These are phyloP conservation scores for Fusarium hainanense DNA, from an alignment of 2,329 filamentous ascomycete genomes.

Conservation along the genomic window DNA sequence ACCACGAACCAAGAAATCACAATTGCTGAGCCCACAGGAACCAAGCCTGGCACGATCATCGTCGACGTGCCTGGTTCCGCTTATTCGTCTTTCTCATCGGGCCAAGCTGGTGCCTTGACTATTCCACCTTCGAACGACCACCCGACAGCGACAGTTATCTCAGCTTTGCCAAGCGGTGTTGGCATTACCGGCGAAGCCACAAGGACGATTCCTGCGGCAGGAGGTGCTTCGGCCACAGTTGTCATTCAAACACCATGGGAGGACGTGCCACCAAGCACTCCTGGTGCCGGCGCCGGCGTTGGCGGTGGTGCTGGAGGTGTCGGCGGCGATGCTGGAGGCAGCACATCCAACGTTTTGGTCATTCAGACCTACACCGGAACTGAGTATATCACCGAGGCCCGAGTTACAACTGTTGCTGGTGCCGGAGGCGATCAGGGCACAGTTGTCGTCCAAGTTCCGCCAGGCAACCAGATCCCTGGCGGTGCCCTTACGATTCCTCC, in stretches of 20 bases:
- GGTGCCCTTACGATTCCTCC: slow-evolving; percentile 33
- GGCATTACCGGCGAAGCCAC: slow-evolving; percentile 16
- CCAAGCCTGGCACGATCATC: slow-evolving; percentile 28
- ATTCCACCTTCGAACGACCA: slow-evolving; percentile 31
- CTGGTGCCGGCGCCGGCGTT: not conserved
- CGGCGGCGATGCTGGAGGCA: not conserved
- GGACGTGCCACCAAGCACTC: slow-evolving; percentile 28
- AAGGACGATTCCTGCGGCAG: slow-evolving; percentile 26
- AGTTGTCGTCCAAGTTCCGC: slow-evolving; percentile 33
- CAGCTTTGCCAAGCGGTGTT: slow-evolving; percentile 28
- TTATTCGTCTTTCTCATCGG: slow-evolving; percentile 28
- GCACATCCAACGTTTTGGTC: slow-evolving; percentile 24
- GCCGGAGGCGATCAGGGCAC: slow-evolving; percentile 20
- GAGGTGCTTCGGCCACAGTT: slow-evolving; percentile 31
- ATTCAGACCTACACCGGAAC: slow-evolving; percentile 37
- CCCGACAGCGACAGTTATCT: slow-evolving; percentile 30
- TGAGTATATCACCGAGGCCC: slow-evolving; percentile 21
- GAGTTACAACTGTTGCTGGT: slow-evolving; percentile 20
- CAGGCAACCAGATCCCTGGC: slow-evolving; percentile 16
- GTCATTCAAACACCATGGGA: slow-evolving; percentile 36
- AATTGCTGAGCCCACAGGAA: slow-evolving; percentile 31
- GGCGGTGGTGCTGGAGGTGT: not conserved
- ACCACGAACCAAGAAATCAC: slow-evolving; percentile 33
- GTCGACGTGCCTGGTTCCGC: slow-evolving; percentile 32
- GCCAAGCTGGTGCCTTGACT: slow-evolving; percentile 31